Conservation (phyloP, 805 yeast genomes). For the Debaryomyces hansenii region DNA sequence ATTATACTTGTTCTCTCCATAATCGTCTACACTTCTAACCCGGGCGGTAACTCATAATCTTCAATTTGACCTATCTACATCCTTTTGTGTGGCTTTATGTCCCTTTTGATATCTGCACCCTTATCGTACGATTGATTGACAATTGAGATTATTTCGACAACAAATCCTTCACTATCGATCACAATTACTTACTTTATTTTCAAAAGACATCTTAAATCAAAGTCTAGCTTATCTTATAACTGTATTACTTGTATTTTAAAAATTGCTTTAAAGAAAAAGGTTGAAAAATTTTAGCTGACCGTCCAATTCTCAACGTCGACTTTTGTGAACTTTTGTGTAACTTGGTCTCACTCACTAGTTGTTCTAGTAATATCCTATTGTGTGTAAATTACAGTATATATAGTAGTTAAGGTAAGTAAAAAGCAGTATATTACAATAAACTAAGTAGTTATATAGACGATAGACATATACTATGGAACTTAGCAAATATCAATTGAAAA, state of each 20-base stretch:
- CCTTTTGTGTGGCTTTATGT: too few species aligned
- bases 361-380: neutral
- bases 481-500: too few species aligned
- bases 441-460: too few species aligned
- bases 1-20: neutral
- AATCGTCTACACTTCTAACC: too few species aligned
- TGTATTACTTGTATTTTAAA: neutral
- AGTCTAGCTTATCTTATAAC: neutral
- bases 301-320: slow-evolving; percentile 9
- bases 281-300: slow-evolving; percentile 13
- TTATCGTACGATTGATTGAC: neutral
- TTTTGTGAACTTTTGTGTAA: slow-evolving; percentile 9
- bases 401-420: neutral
- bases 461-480: too few species aligned
- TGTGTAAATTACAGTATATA: slow-evolving; percentile 8
- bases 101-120: too few species aligned
- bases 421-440: too few species aligned
- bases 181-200: slow-evolving; percentile 44
- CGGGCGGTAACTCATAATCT: too few species aligned
- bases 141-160: neutral
- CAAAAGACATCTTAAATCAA: slow-evolving; percentile 40
- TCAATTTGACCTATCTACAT: too few species aligned
- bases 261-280: slow-evolving; percentile 4
- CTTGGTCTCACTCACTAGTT: neutral
- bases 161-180: neutral